A percentile compares a stretch with the other conserved stretches of the same genome.
These are phyloP conservation scores for Termitomyces sp. DNA, from an alignment of 768 basidiomycete genomes.

Conservation along the genomic window DNA sequence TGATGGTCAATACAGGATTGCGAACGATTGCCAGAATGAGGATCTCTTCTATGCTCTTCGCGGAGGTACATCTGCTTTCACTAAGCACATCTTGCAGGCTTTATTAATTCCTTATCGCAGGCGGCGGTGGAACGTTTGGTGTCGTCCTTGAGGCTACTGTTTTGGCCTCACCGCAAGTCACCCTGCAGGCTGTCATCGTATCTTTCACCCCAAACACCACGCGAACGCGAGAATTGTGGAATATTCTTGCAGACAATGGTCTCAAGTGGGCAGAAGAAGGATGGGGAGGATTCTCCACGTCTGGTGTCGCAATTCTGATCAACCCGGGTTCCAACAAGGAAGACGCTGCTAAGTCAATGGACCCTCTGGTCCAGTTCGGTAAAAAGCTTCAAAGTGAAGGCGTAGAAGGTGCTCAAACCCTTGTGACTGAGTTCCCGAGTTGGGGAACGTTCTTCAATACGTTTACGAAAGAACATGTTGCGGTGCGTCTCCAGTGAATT, in stretches of 20 bases:
- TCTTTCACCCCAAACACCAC: slow-evolving; percentile 22
- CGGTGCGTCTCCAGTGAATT: slow-evolving; percentile 22
- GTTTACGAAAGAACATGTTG: slow-evolving; percentile 11
- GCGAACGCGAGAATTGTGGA: slow-evolving; percentile 29
- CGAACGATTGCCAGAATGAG: slow-evolving; percentile 43
- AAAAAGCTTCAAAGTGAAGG: slow-evolving; percentile 19
- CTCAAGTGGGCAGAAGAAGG: slow-evolving; percentile 40
- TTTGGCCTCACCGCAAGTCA: slow-evolving; percentile 31
- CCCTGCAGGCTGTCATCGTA: slow-evolving; percentile 31
- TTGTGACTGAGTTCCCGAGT: slow-evolving; percentile 35
- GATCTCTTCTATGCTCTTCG: slow-evolving; percentile 54
- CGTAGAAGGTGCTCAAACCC: slow-evolving; percentile 19
- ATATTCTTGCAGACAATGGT: slow-evolving; percentile 31
- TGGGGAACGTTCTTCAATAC: slow-evolving; percentile 35
- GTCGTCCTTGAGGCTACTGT: slow-evolving; percentile 35
- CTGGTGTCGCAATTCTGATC: slow-evolving; percentile 34
- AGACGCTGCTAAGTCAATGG: slow-evolving; percentile 36
- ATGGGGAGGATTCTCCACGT: slow-evolving; percentile 41
- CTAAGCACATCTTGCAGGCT: not conserved
- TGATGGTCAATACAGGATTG: slow-evolving; percentile 39
- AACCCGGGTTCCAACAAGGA: slow-evolving; percentile 34
- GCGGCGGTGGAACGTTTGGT: slow-evolving; percentile 44
- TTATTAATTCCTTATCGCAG: slow-evolving; percentile 12
- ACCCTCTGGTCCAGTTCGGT: slow-evolving; percentile 34
- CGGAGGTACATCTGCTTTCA: slow-evolving; percentile 25